Conservation (phyloP, 163 green algal species). For the Prototheca stagnorum region DNA sequence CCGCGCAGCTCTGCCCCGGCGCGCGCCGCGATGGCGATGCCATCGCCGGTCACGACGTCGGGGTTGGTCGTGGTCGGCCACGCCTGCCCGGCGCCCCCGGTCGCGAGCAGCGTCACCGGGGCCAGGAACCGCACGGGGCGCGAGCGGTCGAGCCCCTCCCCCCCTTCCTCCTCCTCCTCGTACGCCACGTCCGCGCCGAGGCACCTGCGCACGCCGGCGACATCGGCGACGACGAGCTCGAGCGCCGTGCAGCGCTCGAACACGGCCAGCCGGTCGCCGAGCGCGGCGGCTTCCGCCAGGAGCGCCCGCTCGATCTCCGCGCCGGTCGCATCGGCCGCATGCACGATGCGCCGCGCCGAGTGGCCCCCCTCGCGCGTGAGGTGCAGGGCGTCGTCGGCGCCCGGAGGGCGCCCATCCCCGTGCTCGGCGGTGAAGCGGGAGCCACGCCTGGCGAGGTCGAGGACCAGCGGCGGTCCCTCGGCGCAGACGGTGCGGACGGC, state of each 20-base stretch:
- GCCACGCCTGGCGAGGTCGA: constrained; percentile 42
- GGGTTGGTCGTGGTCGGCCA: constrained; percentile 98
- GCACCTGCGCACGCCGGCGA: constrained; percentile 6
- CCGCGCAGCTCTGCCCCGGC: constrained; percentile 66
- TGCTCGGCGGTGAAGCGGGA: constrained; percentile 33
- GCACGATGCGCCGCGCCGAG: constrained; percentile 79
- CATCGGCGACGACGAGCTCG: constrained; percentile 68
- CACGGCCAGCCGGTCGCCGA: constrained; percentile 74
- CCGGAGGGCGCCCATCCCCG: constrained; percentile 5
- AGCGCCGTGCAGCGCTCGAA: constrained; percentile 79
- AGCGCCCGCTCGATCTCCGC: constrained; percentile 88
- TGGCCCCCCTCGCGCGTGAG: constrained; percentile 91
- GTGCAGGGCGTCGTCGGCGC: constrained; percentile 47
- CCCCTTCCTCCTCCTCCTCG: constrained; percentile 1
- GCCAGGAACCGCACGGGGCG: constrained; percentile 54
- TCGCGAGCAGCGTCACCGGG: constrained; percentile 74
- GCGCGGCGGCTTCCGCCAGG: constrained; percentile 33
- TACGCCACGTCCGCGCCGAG: constrained; percentile 21
- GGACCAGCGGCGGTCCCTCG: constrained; percentile 56
- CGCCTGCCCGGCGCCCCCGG: constrained; percentile 80
- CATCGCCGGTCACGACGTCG: constrained; percentile 80
- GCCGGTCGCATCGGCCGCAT: constrained; percentile 86
- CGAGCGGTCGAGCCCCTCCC: background rate
- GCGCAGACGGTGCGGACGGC: constrained; percentile 48
- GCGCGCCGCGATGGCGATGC: constrained; percentile 84